A percentile compares a stretch with the other conserved stretches of the same genome.
Conservation (phyloP, 768 basidiomycete genomes). For the Lyophyllum atratum region DNA sequence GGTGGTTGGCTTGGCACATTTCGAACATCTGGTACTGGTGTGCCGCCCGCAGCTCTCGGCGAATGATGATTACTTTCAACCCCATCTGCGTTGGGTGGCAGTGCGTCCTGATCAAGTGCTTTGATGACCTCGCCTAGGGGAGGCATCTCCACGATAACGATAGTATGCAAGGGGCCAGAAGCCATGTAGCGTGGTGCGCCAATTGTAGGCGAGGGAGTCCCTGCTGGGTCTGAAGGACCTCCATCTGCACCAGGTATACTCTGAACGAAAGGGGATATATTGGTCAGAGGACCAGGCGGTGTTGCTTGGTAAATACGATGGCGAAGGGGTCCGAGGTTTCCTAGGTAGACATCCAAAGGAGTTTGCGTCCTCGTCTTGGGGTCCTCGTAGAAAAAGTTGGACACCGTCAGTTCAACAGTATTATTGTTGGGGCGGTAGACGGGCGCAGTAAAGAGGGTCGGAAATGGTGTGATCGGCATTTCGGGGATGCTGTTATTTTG, state of each 20-base stretch:
- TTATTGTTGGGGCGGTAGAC: constrained; percentile 70
- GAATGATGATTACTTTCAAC: constrained; percentile 38
- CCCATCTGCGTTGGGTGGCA: constrained; percentile 44
- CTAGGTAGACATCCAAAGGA: constrained; percentile 88
- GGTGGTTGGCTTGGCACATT: constrained; percentile 34
- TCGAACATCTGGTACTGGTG: constrained; percentile 25
- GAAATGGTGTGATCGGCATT: constrained; percentile 86
- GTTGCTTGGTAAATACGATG: constrained; percentile 75
- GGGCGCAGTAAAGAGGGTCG: constrained; percentile 81
- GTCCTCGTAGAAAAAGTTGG: constrained; percentile 86
- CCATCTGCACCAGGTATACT: constrained; percentile 40
- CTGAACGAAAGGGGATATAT: constrained; percentile 60
- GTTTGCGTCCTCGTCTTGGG: constrained; percentile 61
- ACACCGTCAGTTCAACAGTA: constrained; percentile 80
- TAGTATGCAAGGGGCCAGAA: constrained; percentile 64
- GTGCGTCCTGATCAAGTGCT: constrained; percentile 72
- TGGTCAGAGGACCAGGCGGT: constrained; percentile 67
- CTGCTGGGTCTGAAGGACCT: constrained; percentile 30
- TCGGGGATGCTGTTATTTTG: constrained; percentile 77
- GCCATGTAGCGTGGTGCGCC: constrained; percentile 52
- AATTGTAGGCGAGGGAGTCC: constrained; percentile 28
- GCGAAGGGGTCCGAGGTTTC: constrained; percentile 85
- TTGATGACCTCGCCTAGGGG: constrained; percentile 73
- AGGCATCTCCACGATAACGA: constrained; percentile 87
- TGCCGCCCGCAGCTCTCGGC: constrained; percentile 26